Percentiles rank a stretch among this genome's conserved stretches.
Evolutionary conservation across 345 rosid genomes (phyloP).

Genomic region (Kernera saxatilis): DNA sequence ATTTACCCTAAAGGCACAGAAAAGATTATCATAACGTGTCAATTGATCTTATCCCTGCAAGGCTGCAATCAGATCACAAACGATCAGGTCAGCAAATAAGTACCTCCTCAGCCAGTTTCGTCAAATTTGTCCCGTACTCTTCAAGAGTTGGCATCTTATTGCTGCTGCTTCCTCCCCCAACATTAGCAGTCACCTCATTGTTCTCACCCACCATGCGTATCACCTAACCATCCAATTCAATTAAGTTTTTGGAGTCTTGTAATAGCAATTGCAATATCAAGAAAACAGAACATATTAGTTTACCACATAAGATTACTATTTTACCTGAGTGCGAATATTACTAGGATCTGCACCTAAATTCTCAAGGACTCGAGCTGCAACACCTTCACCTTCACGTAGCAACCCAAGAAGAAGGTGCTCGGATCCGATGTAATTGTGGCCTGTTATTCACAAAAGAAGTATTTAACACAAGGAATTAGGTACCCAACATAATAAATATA

Average conservation of each 20-base stretch:
- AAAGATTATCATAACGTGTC: background rate
- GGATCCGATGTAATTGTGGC: conserved; percentile 98
- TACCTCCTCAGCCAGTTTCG: conserved; percentile 98
- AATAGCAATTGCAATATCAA: background rate
- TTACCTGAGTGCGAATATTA: conserved; percentile 94
- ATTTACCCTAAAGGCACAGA: conserved; percentile 58
- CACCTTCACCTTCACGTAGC: conserved; percentile 99
- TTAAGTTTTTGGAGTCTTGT: background rate
- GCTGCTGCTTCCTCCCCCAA: conserved; percentile 72
- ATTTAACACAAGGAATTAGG: background rate
- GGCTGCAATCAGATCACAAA: background rate
- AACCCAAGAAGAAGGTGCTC: conserved; percentile 97
- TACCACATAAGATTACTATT: background rate
- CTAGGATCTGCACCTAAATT: conserved; percentile 96
- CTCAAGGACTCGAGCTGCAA: conserved; percentile 98
- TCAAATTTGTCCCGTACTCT: conserved; percentile 95
- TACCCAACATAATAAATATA: background rate
- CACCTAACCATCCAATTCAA: conserved; percentile 49
- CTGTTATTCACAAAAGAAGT: conserved; percentile 38
- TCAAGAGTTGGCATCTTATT: conserved; percentile 98
- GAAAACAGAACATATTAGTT: background rate
- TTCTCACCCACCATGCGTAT: conserved; percentile 99
- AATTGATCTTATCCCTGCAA: background rate
- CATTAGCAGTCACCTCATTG: conserved; percentile 75
- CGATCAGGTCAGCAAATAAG: background rate